Conservation (phyloP, 108 stramenopile species). For the Cylindrotheca fusiformis region DNA sequence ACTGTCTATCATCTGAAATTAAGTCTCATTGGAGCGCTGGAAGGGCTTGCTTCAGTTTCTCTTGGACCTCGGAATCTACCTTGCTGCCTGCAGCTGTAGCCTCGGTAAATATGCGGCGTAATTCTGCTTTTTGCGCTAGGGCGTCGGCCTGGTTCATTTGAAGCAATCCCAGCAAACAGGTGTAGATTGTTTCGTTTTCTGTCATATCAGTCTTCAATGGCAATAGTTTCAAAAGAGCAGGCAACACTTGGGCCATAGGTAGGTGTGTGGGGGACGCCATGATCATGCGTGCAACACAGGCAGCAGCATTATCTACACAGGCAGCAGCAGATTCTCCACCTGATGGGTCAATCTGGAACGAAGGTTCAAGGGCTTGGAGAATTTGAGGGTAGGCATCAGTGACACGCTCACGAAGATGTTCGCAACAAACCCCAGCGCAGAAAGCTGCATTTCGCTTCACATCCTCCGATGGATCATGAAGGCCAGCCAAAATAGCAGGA, state of each 20-base stretch:
- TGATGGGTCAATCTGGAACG: slow-evolving; percentile 66
- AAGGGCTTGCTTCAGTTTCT: slow-evolving; percentile 60
- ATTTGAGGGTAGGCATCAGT: slow-evolving; percentile 60
- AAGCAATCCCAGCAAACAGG: slow-evolving; percentile 83
- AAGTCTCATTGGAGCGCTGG: slow-evolving; percentile 17
- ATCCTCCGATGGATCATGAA: slow-evolving; percentile 83
- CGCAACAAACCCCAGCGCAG: slow-evolving; percentile 87
- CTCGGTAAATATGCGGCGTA: slow-evolving; percentile 66
- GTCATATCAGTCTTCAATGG: slow-evolving; percentile 93
- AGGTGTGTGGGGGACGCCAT: slow-evolving; percentile 81
- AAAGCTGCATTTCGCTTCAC: slow-evolving; percentile 94
- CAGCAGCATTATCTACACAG: slow-evolving; percentile 90
- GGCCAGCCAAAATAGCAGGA: slow-evolving; percentile 73
- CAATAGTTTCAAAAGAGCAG: slow-evolving; percentile 76
- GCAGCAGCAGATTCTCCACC: slow-evolving; percentile 74
- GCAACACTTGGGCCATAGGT: slow-evolving; percentile 88
- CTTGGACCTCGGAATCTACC: slow-evolving; percentile 80
- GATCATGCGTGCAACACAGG: slow-evolving; percentile 90
- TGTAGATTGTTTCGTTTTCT: slow-evolving; percentile 96
- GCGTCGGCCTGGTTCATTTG: slow-evolving; percentile 82
- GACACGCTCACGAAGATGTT: slow-evolving; percentile 68
- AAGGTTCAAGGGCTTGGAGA: slow-evolving; percentile 80
- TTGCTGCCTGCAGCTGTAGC: slow-evolving; percentile 62
- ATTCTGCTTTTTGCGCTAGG: slow-evolving; percentile 56
- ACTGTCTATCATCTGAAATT: no score